A percentile compares a stretch with the other conserved stretches of the same genome.
Evolutionary conservation across 108 stramenopile species (phyloP).

Genomic region (Cyclotella cryptica): DNA sequence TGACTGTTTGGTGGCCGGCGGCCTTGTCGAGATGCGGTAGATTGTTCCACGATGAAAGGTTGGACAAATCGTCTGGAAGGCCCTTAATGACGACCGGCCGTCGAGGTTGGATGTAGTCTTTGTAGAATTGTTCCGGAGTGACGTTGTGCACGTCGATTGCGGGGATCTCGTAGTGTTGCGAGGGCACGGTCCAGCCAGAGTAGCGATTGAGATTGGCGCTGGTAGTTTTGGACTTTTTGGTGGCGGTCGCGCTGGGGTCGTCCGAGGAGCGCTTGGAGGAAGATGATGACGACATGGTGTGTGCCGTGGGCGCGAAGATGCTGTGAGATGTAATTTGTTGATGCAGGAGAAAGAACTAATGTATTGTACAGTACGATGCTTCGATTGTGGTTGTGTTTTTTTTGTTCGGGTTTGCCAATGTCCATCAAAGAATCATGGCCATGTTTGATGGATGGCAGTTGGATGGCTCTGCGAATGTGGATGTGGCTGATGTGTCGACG

Average conservation of each 20-base stretch:
- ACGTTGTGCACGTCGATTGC: slow-evolving; percentile 26
- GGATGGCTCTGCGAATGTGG: too few species aligned
- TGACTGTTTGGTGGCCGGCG: slow-evolving; percentile 21
- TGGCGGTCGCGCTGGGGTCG: not conserved
- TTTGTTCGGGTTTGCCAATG: not conserved
- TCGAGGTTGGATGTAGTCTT: slow-evolving; percentile 50
- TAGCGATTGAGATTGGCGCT: slow-evolving; percentile 24
- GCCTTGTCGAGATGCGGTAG: slow-evolving; percentile 7
- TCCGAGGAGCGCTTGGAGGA: not conserved
- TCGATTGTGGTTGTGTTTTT: too few species aligned
- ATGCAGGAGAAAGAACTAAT: not conserved
- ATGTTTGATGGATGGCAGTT: too few species aligned
- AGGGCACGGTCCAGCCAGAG: slow-evolving; percentile 49
- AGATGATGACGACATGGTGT: not conserved
- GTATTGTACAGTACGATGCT: too few species aligned
- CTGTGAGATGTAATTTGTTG: not conserved
- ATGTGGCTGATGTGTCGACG: too few species aligned
- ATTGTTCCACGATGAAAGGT: slow-evolving; percentile 10
- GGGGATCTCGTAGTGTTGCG: slow-evolving; percentile 19
- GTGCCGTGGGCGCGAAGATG: not conserved
- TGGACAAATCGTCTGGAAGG: slow-evolving; percentile 29
- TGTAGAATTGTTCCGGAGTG: slow-evolving; percentile 48
- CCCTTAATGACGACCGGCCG: slow-evolving; percentile 56
- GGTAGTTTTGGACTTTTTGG: not conserved
- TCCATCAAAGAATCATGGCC: too few species aligned